Conservation (phyloP, 2,329 filamentous ascomycete genomes). For the Botrytis medusae region DNA sequence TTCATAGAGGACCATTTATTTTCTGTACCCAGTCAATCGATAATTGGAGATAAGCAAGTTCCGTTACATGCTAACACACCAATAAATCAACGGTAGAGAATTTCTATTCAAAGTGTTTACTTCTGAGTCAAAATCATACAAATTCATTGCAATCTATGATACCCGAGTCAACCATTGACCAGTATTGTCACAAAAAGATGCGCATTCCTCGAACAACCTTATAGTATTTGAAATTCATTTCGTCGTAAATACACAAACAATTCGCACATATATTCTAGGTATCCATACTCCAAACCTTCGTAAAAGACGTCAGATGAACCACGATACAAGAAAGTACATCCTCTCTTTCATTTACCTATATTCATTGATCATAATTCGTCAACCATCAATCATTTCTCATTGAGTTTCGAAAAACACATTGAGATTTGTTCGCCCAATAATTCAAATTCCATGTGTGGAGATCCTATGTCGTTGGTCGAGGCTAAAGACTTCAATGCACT, state of each 20-base stretch:
- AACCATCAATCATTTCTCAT: constrained; percentile 24
- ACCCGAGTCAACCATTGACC: neutral
- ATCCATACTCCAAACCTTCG: constrained; percentile 6
- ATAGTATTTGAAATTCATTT: neutral
- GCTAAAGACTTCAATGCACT: constrained; percentile 27
- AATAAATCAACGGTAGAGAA: neutral
- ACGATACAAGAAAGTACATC: neutral
- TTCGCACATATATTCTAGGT: neutral
- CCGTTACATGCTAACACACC: neutral
- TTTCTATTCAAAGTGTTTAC: neutral
- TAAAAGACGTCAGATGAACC: neutral
- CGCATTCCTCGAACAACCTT: neutral
- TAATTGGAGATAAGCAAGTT: neutral
- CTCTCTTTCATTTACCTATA: neutral
- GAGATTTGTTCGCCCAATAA: constrained; percentile 35
- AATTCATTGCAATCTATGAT: neutral
- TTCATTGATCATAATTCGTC: constrained; percentile 5
- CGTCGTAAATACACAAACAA: neutral
- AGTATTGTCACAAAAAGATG: neutral
- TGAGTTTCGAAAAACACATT: constrained; percentile 26
- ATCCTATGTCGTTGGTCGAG: neutral
- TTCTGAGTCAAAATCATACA: neutral
- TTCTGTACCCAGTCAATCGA: neutral
- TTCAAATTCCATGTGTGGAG: constrained; percentile 29
- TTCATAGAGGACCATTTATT: neutral